Evolutionary conservation across 805 yeast genomes (phyloP).

Genomic region (Saccharomyces mikatae): DNA sequence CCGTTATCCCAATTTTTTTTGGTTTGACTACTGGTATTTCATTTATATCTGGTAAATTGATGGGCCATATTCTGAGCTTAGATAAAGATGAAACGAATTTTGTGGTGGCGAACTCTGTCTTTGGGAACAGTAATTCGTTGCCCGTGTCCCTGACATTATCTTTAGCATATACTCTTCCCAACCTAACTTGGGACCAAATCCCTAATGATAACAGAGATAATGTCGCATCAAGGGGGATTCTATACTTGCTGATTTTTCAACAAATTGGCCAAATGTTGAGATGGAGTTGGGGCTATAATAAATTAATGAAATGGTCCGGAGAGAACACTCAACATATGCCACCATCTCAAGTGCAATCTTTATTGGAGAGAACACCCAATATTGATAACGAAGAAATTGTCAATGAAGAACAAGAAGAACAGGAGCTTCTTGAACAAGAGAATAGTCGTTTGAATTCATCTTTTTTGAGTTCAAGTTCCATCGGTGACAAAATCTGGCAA

Average conservation of each 20-base stretch:
- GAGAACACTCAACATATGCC: conserved; percentile 26
- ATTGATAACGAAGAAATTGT: background rate
- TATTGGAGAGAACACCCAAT: background rate
- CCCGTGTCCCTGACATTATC: conserved; percentile 88
- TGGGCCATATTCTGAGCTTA: conserved; percentile 46
- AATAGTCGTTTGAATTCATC: background rate
- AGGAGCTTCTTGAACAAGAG: conserved; percentile 4
- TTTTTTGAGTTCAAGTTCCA: conserved; percentile 3
- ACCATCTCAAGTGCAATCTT: conserved; percentile 22
- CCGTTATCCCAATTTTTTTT: conserved; percentile 77
- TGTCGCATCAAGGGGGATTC: conserved; percentile 70
- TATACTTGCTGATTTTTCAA: conserved; percentile 67
- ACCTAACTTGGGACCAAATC: conserved; percentile 66
- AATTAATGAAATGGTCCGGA: conserved; percentile 44
- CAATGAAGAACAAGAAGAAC: background rate
- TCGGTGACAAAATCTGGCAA: conserved; percentile 10
- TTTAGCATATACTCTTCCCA: conserved; percentile 66
- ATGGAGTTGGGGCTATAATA: conserved; percentile 86
- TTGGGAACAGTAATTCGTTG: conserved; percentile 89
- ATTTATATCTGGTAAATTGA: conserved; percentile 48
- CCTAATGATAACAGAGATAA: conserved; percentile 58
- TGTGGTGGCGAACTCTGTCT: conserved; percentile 94
- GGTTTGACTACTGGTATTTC: conserved; percentile 79
- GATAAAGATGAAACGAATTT: conserved; percentile 76
- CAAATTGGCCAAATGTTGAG: conserved; percentile 76